Percentiles rank a stretch among this genome's conserved stretches.
Conservation (phyloP, 257 asterid species). For the Solanum peruvianum region DNA sequence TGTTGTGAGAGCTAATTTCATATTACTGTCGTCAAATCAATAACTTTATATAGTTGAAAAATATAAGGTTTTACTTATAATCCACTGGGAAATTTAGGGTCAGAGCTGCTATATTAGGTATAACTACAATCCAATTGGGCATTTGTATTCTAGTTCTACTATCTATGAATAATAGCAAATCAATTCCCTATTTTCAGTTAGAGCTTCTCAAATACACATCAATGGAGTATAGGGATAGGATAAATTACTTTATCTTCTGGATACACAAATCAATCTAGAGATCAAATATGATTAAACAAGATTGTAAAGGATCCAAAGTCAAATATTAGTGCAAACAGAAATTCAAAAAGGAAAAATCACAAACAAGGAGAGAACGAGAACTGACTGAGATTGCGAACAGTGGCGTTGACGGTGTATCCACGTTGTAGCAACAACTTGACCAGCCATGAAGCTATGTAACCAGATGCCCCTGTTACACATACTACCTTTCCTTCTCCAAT, state of each 20-base stretch:
- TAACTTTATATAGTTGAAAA: neutral
- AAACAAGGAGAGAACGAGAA: neutral
- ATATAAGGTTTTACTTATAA: no score
- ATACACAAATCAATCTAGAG: neutral
- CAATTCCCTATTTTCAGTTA: neutral
- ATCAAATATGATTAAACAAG: neutral
- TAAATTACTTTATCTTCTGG: no score
- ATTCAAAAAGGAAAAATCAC: neutral
- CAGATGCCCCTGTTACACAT: conserved; percentile 65
- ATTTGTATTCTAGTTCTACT: no score
- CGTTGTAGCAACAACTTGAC: conserved; percentile 43
- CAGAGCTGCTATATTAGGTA: no score
- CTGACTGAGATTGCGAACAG: conserved; percentile 40
- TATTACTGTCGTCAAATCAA: neutral
- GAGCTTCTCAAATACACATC: neutral
- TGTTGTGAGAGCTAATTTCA: neutral
- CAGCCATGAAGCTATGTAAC: conserved; percentile 56
- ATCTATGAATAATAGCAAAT: neutral
- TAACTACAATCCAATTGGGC: no score
- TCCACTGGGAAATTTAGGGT: no score
- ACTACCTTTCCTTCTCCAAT: conserved; percentile 24
- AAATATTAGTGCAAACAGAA: neutral
- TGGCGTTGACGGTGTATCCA: conserved; percentile 52
- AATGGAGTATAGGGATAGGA: neutral
- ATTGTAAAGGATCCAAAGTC: no score